Conservation (phyloP, 805 yeast genomes). For the Maudiozyma serrabonitensis region DNA sequence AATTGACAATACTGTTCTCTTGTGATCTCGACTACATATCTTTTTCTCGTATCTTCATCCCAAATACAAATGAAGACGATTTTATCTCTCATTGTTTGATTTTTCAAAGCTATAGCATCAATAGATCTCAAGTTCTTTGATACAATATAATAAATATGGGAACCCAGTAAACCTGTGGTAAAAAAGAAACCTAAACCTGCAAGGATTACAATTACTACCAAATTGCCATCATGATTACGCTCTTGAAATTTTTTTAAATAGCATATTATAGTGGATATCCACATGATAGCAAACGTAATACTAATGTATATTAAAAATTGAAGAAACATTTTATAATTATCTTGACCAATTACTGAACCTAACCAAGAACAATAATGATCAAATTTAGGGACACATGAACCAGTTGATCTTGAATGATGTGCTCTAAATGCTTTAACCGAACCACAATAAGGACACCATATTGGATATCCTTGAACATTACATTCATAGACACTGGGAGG, state of each 20-base stretch:
- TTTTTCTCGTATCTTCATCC: slow-evolving; percentile 22
- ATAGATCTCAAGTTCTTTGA: slow-evolving; percentile 44
- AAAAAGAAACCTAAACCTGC: slow-evolving; percentile 34
- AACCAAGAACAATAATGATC: slow-evolving; percentile 83
- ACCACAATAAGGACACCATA: slow-evolving; percentile 62
- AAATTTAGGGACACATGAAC: slow-evolving; percentile 57
- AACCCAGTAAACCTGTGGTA: slow-evolving; percentile 33
- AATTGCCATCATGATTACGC: slow-evolving; percentile 34
- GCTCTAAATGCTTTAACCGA: slow-evolving; percentile 57
- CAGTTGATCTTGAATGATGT: slow-evolving; percentile 53
- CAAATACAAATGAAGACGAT: slow-evolving; percentile 21
- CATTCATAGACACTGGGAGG: slow-evolving; percentile 59
- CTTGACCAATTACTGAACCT: slow-evolving; percentile 60
- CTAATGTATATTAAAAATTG: slow-evolving; percentile 38
- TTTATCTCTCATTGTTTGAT: slow-evolving; percentile 2
- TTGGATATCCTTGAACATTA: slow-evolving; percentile 64
- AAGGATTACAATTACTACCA: slow-evolving; percentile 39
- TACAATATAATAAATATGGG: slow-evolving; percentile 38
- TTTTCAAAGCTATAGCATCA: slow-evolving; percentile 37
- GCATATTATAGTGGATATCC: slow-evolving; percentile 31
- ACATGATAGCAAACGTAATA: slow-evolving; percentile 31
- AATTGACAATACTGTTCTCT: slow-evolving; percentile 14
- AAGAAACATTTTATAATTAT: slow-evolving; percentile 52
- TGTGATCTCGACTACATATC: slow-evolving; percentile 37
- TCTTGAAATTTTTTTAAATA: slow-evolving; percentile 13